phyloP scores from a whole-genome alignment of 2,329 filamentous ascomycete genomes.

The Hymenoscyphus repandus region DNA sequence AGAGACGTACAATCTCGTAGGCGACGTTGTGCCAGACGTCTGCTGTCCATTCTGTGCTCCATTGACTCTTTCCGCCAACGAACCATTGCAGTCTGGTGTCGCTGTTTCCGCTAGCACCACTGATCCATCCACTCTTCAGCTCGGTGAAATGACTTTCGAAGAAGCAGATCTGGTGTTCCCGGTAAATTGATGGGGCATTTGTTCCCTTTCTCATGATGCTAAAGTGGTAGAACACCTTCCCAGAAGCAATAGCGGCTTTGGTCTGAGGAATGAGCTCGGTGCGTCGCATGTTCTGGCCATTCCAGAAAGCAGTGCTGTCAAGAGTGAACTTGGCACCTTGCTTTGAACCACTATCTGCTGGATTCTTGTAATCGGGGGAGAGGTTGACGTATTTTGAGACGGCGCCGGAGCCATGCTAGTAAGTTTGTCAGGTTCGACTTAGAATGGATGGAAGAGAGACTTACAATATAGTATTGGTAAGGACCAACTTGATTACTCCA shows the following conservation, averaged over 20 bases:
- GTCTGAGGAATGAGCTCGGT: constrained; percentile 72
- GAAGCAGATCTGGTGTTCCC: constrained; percentile 60
- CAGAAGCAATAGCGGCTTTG: constrained; percentile 54
- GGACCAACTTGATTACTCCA: constrained; percentile 64
- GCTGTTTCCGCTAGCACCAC: constrained; percentile 38
- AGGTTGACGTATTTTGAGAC: constrained; percentile 38
- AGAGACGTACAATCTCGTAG: constrained; percentile 53
- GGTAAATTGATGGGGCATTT: constrained; percentile 53
- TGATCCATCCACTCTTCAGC: constrained; percentile 62
- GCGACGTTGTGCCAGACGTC: constrained; percentile 71
- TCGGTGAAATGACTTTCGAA: constrained; percentile 72
- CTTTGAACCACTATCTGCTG: constrained; percentile 50
- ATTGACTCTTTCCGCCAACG: constrained; percentile 54
- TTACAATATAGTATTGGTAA: constrained; percentile 67
- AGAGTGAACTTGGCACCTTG: constrained; percentile 68
- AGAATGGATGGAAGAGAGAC: constrained; percentile 1
- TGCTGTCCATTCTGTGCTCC: constrained; percentile 55
- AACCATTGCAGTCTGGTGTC: constrained; percentile 60
- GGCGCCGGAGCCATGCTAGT: constrained; percentile 48
- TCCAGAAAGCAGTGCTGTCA: constrained; percentile 60
- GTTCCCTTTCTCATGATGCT: constrained; percentile 53
- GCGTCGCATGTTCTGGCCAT: constrained; percentile 66
- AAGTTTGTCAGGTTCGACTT: neutral
- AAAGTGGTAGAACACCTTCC: constrained; percentile 68
- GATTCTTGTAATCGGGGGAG: constrained; percentile 44